Base-by-base conservation (phyloP, 805 yeast genomes). In the Ogataea degrootiae region DNA sequence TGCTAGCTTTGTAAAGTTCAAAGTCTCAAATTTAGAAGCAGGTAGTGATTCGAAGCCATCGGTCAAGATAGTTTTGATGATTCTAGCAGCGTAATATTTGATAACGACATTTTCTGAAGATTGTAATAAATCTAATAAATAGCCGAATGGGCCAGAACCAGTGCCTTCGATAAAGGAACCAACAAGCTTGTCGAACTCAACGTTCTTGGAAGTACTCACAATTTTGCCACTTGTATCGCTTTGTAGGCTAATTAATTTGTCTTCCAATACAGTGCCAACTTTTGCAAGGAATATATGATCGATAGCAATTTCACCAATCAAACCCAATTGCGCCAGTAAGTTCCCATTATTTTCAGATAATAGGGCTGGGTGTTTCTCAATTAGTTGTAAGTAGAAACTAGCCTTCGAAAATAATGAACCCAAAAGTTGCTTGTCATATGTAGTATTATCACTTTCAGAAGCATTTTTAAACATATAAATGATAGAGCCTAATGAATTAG, bases 211-310 rank as follows among this genome's bases (percentile, higher is more conserved):
- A 5, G 26, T 8, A 4, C 6, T 15, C 19, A 29, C 2, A 21
- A 52, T 15, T n/a, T 38, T 23, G 6, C 42, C 22, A 2, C 31
- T 29, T 5, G 23, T 14, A 7, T 31, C 41, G 26, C 19, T 21
- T 22, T 57, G 59, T 21, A 57, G 47, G 4, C 44, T 42, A 17
- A 51, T 29, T 5, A 51, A 22, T 17, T 39, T 39, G 3, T 47
- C 41, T 39, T 54, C 57, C 6, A 43, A 15, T 9, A 46, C 39
- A 1, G 48, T n/a, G n/a, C 38, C 42, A 15, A 23, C n/a, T 9
- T 40, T 23, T 8, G 17, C 26, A 36, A 72, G 50, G 46, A 67
- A 71, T 31, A 65, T 65, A 49, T 58, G 69, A 50, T 77, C 80
- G 15, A 54, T 49, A 0, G 67, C 65, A 3, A 72, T 48, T 48